These are phyloP conservation scores for Alternaria longipes DNA, from an alignment of 2,329 filamentous ascomycete species.

Conservation along the genomic window DNA sequence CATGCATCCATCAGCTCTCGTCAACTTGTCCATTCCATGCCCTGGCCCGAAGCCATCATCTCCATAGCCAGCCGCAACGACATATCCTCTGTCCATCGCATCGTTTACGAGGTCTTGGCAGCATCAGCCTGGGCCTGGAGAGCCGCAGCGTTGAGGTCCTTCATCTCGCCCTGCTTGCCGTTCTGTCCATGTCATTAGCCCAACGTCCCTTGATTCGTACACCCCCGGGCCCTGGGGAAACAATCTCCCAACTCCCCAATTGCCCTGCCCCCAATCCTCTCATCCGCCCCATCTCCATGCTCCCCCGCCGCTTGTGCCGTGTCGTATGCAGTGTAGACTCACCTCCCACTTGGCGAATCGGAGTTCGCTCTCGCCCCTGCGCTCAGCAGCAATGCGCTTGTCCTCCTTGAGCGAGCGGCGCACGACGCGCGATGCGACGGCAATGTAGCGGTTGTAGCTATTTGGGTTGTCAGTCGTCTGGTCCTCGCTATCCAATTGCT, in stretches of 20 bases:
- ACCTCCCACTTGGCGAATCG: conserved; percentile 97
- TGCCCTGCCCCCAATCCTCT: not conserved
- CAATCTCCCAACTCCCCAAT: conserved; percentile 24
- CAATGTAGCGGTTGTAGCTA: conserved; percentile 99
- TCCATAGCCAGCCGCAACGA: not conserved
- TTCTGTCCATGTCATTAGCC: conserved; percentile 66
- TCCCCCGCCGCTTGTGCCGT: not conserved
- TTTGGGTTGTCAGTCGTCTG: not conserved
- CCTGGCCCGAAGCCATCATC: not conserved
- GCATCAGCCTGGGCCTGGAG: conserved; percentile 60
- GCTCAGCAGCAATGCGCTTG: conserved; percentile 85
- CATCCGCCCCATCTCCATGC: not conserved
- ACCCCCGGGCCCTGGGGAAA: no score
- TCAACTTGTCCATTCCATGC: not conserved
- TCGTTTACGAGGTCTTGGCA: conserved; percentile 53
- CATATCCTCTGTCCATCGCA: conserved; percentile 2
- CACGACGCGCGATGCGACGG: conserved; percentile 91
- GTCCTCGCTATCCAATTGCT: not conserved
- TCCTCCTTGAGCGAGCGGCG: conserved; percentile 98
- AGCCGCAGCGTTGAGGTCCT: conserved; percentile 69
- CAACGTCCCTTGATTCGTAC: no score
- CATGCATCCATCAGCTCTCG: conserved; percentile 36
- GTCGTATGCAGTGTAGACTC: conserved; percentile 58
- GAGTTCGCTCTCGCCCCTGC: conserved; percentile 87
- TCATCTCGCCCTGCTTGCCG: conserved; percentile 91